phyloP scores from a whole-genome alignment of 2,329 filamentous ascomycete species.

The Botryotinia convoluta region DNA sequence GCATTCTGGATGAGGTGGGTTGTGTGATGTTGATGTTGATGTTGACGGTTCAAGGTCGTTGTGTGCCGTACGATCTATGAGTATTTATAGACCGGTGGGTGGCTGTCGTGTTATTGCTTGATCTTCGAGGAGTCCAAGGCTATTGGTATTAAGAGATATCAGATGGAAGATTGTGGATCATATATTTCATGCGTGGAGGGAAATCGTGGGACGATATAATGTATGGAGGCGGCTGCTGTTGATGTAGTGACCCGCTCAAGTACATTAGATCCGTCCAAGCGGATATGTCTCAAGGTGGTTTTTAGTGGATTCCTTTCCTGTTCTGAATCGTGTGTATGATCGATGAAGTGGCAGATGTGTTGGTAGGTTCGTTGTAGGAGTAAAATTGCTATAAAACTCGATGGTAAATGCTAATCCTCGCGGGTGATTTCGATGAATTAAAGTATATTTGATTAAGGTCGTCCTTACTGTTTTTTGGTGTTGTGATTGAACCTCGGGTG shows the following conservation, averaged over 20 bases:
- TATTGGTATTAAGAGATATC: neutral
- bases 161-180: conserved; percentile 3
- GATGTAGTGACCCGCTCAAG: neutral
- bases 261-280: conserved; percentile 1
- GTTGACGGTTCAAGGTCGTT: neutral
- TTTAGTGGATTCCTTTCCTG: neutral
- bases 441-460: neutral
- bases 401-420: neutral
- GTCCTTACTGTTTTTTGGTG: neutral
- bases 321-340: neutral
- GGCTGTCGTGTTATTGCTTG: neutral
- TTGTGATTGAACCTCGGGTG: conserved; percentile 7
- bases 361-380: neutral
- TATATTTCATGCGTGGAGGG: neutral
- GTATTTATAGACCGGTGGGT: neutral
- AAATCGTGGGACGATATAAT: conserved; percentile 2
- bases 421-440: neutral
- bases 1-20: neutral
- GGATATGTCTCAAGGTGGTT: neutral
- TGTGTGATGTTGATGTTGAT: neutral
- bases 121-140: neutral
- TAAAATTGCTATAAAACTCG: neutral
- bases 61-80: neutral
- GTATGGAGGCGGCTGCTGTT: neutral
- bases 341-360: conserved; percentile 14